Base-by-base conservation (phyloP, 1,284 basidiomycete species). In the Pseudozyma tsukubaensis region DNA sequence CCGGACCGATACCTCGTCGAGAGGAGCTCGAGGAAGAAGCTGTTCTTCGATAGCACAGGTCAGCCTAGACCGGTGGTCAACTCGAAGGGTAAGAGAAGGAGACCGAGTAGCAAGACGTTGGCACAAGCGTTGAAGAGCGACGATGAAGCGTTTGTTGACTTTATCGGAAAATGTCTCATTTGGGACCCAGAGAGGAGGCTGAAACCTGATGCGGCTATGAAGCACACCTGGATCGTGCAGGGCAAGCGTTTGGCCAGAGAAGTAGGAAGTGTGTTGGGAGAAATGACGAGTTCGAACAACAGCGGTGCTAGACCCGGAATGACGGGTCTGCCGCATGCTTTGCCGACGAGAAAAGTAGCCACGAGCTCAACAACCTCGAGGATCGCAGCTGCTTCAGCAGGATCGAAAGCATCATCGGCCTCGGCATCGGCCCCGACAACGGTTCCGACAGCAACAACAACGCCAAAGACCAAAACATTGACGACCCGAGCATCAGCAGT, bases 121-220 rank as follows among this genome's bases (percentile, higher is more conserved):
- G 89, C 91, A 7, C 91, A 93, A 83, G 94, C 95, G 49, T 88
- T 99, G 50, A 91, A 94, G 67, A 92, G 91, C 77, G 92, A 92
- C 65, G 94, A 96, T 79, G 93, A 94, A 63, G 49, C 86, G 8
- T 88, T 88, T 75, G 79, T 88, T 59, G 88, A 89, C 79, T 89
- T 99, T 83, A 92, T 99, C 72, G 88, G 92, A 3, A 97, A 96
- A 84, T 99, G 97, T 85, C 88, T 99, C 24, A 89, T 93, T 14
- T 99, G 96, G 97, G 97, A 99, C 86, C 97, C 97, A 1, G 96
- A 99, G 82, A 89, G 93, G 62, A 89, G 97, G 42, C 88, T 99
- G 83, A 98, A 97, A 85, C 96, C 96, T 2, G 93, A 95, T 77
- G 89, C 92, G 14, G 96, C 97, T 1, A 86, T 85, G 73, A 72